These are phyloP conservation scores for Musa schizocarpa DNA, from an alignment of 176 grass and related monocot genomes.

Conservation along the genomic window DNA sequence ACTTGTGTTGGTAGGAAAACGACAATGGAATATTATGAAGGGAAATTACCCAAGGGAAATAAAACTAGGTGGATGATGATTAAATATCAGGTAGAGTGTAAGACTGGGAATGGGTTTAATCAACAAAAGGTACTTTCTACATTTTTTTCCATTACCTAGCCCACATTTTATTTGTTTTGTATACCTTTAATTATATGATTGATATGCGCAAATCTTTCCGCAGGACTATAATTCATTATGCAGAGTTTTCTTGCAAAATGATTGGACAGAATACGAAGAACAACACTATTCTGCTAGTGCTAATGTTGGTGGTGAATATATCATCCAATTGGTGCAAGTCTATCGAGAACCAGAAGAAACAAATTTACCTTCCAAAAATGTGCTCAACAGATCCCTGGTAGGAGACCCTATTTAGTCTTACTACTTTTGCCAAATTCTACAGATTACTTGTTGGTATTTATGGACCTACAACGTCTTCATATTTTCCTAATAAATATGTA, in stretches of 20 bases:
- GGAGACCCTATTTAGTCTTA: not conserved
- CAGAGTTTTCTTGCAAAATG: slow-evolving; percentile 34
- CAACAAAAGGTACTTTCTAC: slow-evolving; percentile 19
- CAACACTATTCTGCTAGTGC: slow-evolving; percentile 10
- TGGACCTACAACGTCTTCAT: not conserved
- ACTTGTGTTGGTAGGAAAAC: slow-evolving; percentile 29
- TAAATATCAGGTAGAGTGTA: slow-evolving; percentile 32
- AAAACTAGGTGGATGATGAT: slow-evolving; percentile 45
- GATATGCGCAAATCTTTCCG: slow-evolving; percentile 11
- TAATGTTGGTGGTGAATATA: slow-evolving; percentile 3
- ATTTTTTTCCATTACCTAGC: not conserved
- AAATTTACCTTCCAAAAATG: slow-evolving; percentile 3
- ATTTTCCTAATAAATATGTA: not conserved
- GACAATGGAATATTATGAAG: slow-evolving; percentile 32
- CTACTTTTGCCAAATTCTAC: not conserved
- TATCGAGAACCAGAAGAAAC: slow-evolving; percentile 18
- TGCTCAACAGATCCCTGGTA: slow-evolving; percentile 7
- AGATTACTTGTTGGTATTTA: not conserved
- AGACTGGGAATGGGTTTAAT: slow-evolving; percentile 15
- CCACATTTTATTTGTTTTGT: not conserved
- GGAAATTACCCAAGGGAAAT: slow-evolving; percentile 25
- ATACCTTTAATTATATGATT: not conserved
- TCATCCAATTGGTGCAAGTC: slow-evolving; percentile 17
- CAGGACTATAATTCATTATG: slow-evolving; percentile 56
- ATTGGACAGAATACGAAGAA: slow-evolving; percentile 16